phyloP scores from a whole-genome alignment of 148 eudicot species.

The Persicaria maculosa region DNA sequence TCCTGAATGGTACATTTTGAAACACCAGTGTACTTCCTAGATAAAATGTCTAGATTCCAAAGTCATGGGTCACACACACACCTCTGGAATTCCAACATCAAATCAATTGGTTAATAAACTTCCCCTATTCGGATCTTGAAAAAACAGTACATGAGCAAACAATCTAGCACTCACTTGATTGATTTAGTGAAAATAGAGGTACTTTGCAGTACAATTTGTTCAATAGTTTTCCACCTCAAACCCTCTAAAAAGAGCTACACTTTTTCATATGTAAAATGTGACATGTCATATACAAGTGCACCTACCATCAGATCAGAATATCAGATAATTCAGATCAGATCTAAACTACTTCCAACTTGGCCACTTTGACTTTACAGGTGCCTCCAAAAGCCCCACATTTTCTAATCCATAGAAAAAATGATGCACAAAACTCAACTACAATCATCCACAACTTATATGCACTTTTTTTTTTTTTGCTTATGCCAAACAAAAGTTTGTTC shows the following conservation, averaged over 20 bases:
- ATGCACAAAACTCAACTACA: background rate
- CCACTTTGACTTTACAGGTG: constrained; percentile 6
- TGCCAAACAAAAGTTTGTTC: constrained; percentile 10
- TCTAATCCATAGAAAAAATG: background rate
- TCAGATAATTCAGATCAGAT: background rate
- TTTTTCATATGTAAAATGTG: constrained; percentile 1
- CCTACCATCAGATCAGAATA: background rate
- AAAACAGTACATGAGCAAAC: background rate
- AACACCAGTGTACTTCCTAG: too few species aligned
- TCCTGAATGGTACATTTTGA: too few species aligned
- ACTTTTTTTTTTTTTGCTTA: background rate
- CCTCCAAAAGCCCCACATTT: constrained; percentile 11
- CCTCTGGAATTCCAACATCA: too few species aligned
- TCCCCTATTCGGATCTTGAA: background rate
- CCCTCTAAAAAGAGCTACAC: background rate
- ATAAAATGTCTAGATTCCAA: too few species aligned
- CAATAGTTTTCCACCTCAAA: background rate
- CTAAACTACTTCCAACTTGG: constrained; percentile 4
- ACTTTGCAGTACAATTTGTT: background rate
- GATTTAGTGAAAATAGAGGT: background rate
- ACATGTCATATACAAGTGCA: constrained; percentile 7
- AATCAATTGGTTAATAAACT: background rate
- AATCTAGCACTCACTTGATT: background rate
- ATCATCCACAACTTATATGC: background rate
- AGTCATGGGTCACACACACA: too few species aligned